Percentiles rank a stretch among this genome's conserved stretches.
These are phyloP conservation scores for Trichosporon faecale DNA, from an alignment of 1,284 basidiomycete species.

Conservation along the genomic window DNA sequence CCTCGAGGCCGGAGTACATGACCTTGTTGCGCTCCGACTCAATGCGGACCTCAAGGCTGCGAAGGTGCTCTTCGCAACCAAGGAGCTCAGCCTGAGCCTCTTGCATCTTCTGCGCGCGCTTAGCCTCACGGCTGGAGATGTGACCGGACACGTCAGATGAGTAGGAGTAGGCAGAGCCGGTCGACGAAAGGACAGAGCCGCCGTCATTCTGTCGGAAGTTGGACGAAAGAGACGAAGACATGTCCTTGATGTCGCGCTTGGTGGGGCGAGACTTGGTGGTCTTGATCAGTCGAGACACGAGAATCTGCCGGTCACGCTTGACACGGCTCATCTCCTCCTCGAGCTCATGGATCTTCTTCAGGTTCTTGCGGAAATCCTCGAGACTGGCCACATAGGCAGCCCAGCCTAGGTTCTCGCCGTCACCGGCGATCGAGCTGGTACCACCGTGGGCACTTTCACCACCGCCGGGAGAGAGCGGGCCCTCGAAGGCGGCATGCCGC, in stretches of 20 bases:
- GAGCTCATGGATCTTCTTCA: constrained; percentile 51
- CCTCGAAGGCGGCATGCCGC: constrained; percentile 51
- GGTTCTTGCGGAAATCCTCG: constrained; percentile 50
- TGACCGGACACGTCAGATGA: constrained; percentile 31
- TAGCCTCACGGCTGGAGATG: constrained; percentile 39
- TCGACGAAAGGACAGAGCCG: constrained; percentile 28
- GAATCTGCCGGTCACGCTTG: constrained; percentile 51
- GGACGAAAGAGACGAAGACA: constrained; percentile 28
- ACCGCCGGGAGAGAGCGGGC: constrained; percentile 38
- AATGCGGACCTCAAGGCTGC: constrained; percentile 47
- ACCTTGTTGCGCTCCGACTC: constrained; percentile 52
- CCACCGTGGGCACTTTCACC: neutral
- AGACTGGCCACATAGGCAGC: constrained; percentile 46
- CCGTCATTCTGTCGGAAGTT: constrained; percentile 14
- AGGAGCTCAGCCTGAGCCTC: constrained; percentile 52
- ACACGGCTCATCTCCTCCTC: constrained; percentile 52
- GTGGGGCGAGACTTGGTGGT: constrained; percentile 49
- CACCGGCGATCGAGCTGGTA: constrained; percentile 11
- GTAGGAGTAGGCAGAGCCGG: constrained; percentile 33
- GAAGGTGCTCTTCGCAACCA: constrained; percentile 52
- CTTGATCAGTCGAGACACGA: constrained; percentile 51
- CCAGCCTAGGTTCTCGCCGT: constrained; percentile 44
- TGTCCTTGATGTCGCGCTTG: constrained; percentile 46
- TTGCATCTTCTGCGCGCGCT: constrained; percentile 47
- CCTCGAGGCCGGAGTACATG: constrained; percentile 50